phyloP scores from a whole-genome alignment of 2,329 filamentous ascomycete species.

The Fusarium buharicum region DNA sequence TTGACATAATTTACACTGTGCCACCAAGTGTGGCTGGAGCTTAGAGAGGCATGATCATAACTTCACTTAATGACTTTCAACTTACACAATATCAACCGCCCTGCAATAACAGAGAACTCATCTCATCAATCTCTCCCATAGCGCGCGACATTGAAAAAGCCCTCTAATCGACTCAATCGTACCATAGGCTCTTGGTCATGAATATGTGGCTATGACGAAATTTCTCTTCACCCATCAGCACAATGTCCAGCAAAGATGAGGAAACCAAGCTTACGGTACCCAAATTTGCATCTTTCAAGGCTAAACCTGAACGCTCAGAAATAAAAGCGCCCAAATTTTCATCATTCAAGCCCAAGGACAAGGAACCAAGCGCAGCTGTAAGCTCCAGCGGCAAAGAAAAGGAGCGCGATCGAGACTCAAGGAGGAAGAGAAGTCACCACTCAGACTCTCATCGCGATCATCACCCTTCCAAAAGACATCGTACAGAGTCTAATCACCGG shows the following conservation, averaged over 20 bases:
- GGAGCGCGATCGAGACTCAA: constrained; percentile 34
- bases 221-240: constrained; percentile 14
- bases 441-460: constrained; percentile 32
- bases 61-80: constrained; percentile 3
- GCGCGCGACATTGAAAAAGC: background rate
- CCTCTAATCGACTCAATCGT: background rate
- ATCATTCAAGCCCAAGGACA: constrained; percentile 69
- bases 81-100: constrained; percentile 16
- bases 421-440: constrained; percentile 36
- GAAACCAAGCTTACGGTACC: constrained; percentile 58
- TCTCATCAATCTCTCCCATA: background rate
- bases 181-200: background rate
- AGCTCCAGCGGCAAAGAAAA: constrained; percentile 28
- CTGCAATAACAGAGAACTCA: background rate
- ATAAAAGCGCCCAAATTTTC: constrained; percentile 71
- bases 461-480: constrained; percentile 33
- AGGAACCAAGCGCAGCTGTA: constrained; percentile 49
- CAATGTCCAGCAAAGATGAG: constrained; percentile 46
- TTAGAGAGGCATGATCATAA: constrained; percentile 11
- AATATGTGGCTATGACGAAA: constrained; percentile 22
- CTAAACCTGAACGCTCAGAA: constrained; percentile 42
- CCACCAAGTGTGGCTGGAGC: constrained; percentile 16
- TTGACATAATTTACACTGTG: background rate
- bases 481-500: constrained; percentile 24
- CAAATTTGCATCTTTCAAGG: constrained; percentile 77